phyloP scores from a whole-genome alignment of 1,139 yeast species.

The Nakaseomyces uthaithaninus region DNA sequence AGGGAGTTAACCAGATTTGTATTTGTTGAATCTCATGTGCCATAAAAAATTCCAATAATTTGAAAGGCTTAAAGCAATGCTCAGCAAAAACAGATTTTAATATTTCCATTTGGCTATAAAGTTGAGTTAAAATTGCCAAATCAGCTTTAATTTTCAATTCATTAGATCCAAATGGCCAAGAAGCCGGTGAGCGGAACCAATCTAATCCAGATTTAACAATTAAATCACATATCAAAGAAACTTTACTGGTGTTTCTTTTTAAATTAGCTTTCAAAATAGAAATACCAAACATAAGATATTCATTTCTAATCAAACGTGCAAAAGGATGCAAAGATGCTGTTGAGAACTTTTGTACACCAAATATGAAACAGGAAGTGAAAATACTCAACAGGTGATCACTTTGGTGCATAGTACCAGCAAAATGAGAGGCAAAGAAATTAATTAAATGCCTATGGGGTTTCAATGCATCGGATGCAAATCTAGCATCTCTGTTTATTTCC shows the following conservation, averaged over 20 bases:
- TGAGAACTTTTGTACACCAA: slow-evolving; percentile 49
- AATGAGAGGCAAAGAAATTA: slow-evolving; percentile 65
- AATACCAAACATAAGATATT: slow-evolving; percentile 59
- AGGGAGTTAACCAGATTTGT: slow-evolving; percentile 73
- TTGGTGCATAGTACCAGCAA: slow-evolving; percentile 71
- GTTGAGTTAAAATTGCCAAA: slow-evolving; percentile 46
- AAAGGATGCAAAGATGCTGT: slow-evolving; percentile 75
- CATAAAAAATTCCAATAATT: slow-evolving; percentile 43
- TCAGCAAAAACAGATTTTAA: slow-evolving; percentile 14
- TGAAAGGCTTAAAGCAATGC: slow-evolving; percentile 19
- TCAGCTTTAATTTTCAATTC: slow-evolving; percentile 65
- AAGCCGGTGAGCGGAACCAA: slow-evolving; percentile 63
- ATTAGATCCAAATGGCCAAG: slow-evolving; percentile 83
- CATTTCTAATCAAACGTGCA: slow-evolving; percentile 68
- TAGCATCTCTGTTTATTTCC: slow-evolving; percentile 47
- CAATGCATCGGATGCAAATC: slow-evolving; percentile 42
- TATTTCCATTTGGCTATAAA: slow-evolving; percentile 34
- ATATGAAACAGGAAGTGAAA: slow-evolving; percentile 53
- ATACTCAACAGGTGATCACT: slow-evolving; percentile 63
- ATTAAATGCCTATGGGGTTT: slow-evolving; percentile 69
- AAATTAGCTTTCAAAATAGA: slow-evolving; percentile 54
- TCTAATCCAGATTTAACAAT: slow-evolving; percentile 61
- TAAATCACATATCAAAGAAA: slow-evolving; percentile 40
- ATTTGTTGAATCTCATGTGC: slow-evolving; percentile 68
- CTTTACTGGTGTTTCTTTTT: slow-evolving; percentile 39